A percentile compares a stretch with the other conserved stretches of the same genome.
phyloP scores from a whole-genome alignment of 1,284 basidiomycete species.

The Pyrrhoderma lamaoense region DNA sequence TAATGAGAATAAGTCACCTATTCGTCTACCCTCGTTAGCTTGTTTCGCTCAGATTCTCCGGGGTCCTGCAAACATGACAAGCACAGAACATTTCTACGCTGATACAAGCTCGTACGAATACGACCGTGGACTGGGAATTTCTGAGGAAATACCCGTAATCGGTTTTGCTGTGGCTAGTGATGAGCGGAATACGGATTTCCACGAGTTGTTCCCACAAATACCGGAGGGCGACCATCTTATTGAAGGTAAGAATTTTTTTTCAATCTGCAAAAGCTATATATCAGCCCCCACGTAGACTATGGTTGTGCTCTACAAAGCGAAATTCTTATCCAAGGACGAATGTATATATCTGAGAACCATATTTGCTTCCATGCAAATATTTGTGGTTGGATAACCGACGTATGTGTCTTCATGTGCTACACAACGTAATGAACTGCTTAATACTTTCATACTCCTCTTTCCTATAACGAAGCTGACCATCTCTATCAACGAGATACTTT shows the following conservation, averaged over 20 bases:
- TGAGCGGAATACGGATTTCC: conserved; percentile 93
- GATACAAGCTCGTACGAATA: conserved; percentile 24
- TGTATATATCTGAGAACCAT: conserved; percentile 98
- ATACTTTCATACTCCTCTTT: conserved; percentile 6
- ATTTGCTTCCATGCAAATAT: conserved; percentile 99
- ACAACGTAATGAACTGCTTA: background rate
- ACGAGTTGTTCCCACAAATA: conserved; percentile 81
- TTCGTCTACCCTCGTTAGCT: conserved; percentile 16
- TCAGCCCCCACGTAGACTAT: conserved; percentile 59
- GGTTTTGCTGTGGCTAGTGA: conserved; percentile 97
- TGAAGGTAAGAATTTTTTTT: conserved; percentile 60
- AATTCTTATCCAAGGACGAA: conserved; percentile 90
- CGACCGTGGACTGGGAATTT: conserved; percentile 43
- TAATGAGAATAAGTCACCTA: conserved; percentile 16
- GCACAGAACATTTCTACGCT: conserved; percentile 18
- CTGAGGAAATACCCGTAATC: conserved; percentile 69
- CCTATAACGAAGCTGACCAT: conserved; percentile 61
- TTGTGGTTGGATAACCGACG: conserved; percentile 97
- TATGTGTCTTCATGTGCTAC: conserved; percentile 35
- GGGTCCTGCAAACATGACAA: conserved; percentile 13
- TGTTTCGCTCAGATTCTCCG: conserved; percentile 17
- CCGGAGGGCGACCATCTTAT: conserved; percentile 98
- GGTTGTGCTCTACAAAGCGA: conserved; percentile 95
- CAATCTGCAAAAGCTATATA: conserved; percentile 13
- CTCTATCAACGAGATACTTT: conserved; percentile 84